Evolutionary conservation across 805 yeast species (phyloP).

Genomic region (Kluyveromyces lactis): DNA sequence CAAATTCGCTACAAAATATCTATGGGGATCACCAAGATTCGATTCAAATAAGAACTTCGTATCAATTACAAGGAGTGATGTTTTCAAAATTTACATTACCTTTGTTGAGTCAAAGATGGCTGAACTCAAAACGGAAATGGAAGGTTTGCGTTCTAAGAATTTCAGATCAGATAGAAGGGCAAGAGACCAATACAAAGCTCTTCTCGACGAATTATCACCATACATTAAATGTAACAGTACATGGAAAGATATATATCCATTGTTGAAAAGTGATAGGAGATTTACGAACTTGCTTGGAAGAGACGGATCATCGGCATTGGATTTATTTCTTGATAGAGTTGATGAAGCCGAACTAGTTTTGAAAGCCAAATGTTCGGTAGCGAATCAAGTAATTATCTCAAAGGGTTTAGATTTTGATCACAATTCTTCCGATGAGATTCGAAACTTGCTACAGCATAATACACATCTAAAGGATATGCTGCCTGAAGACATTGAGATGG

Average conservation of each 20-base stretch:
- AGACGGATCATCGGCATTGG: slow-evolving; percentile 69
- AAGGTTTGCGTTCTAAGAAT: slow-evolving; percentile 31
- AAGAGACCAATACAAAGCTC: slow-evolving; percentile 46
- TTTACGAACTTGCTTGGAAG: slow-evolving; percentile 63
- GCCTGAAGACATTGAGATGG: background rate
- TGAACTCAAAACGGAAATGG: slow-evolving; percentile 18
- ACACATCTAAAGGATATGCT: background rate
- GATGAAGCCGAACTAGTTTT: slow-evolving; percentile 52
- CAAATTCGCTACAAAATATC: slow-evolving; percentile 13
- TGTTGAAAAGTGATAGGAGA: slow-evolving; percentile 44
- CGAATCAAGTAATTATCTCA: slow-evolving; percentile 39
- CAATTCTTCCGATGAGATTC: slow-evolving; percentile 8
- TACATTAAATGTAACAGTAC: slow-evolving; percentile 41
- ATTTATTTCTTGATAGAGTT: slow-evolving; percentile 65
- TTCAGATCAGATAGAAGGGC: slow-evolving; percentile 56
- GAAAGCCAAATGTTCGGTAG: slow-evolving; percentile 51
- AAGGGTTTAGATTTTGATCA: slow-evolving; percentile 11
- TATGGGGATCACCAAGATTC: slow-evolving; percentile 40
- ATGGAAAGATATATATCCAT: slow-evolving; percentile 50
- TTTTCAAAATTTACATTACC: slow-evolving; percentile 36
- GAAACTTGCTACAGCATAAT: background rate
- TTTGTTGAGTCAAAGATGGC: slow-evolving; percentile 23
- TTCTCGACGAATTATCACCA: slow-evolving; percentile 33
- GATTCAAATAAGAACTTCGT: slow-evolving; percentile 51
- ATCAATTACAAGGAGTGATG: slow-evolving; percentile 48